Evolutionary conservation across 2,329 filamentous ascomycete species (phyloP).

Genomic region (Polytolypa hystricis): DNA sequence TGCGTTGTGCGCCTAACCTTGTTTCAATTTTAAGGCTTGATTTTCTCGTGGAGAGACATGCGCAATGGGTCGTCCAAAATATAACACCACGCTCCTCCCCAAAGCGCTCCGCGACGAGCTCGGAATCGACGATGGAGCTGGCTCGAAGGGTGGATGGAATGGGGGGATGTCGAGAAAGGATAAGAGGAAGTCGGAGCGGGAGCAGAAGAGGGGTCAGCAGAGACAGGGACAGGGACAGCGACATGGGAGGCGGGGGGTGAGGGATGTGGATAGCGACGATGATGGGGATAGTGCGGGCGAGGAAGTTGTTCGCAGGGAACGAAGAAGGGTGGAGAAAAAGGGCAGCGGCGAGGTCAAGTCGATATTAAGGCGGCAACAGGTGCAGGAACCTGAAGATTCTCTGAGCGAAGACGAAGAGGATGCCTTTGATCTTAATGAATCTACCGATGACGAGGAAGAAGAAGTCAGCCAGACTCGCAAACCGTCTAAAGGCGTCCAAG

Average conservation of each 20-base stretch:
- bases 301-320: slow-evolving; percentile 13
- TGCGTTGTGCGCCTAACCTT: too few relatives aligned
- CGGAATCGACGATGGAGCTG: slow-evolving; percentile 27
- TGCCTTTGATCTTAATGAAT: slow-evolving; percentile 24
- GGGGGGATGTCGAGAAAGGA: slow-evolving; percentile 44
- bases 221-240: slow-evolving; percentile 14
- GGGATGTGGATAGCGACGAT: slow-evolving; percentile 14
- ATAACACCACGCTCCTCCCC: slow-evolving; percentile 34
- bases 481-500: slow-evolving; percentile 38
- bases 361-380: slow-evolving; percentile 21
- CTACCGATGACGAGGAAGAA: slow-evolving; percentile 15
- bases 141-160: slow-evolving; percentile 20
- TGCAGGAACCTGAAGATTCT: slow-evolving; percentile 17
- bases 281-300: slow-evolving; percentile 21
- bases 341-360: slow-evolving; percentile 20
- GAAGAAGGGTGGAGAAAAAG: slow-evolving; percentile 10
- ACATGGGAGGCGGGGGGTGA: slow-evolving; percentile 6
- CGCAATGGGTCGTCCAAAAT: slow-evolving; percentile 27
- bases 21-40: too few relatives aligned
- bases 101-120: slow-evolving; percentile 29
- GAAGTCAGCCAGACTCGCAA: slow-evolving; percentile 8
- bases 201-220: slow-evolving; percentile 45
- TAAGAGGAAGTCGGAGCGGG: slow-evolving; percentile 54
- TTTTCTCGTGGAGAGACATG: too few relatives aligned
- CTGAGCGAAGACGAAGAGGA: slow-evolving; percentile 12